Base-by-base conservation (phyloP, 2,329 filamentous ascomycete species). In the Epichloe gansuensis region DNA sequence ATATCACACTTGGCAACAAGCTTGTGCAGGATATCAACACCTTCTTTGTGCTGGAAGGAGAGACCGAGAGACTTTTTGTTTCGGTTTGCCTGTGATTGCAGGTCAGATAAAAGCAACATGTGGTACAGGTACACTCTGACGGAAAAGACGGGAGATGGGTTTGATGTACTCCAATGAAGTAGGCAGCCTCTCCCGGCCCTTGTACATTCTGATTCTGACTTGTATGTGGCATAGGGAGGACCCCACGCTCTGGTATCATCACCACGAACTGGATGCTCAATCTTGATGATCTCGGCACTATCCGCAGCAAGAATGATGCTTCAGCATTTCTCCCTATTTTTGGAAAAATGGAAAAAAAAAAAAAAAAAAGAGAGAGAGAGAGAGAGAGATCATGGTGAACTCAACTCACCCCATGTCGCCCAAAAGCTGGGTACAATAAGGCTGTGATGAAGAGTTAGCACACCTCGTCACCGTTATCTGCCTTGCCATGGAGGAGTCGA, bases 221-320 rank as follows among this genome's bases (percentile, higher is more conserved):
- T 80, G 66, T 95, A 94, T 50, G 80, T 74, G 7, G 93, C 93
- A 67, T 93, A 98, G 1, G 93, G 93, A 25, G 93, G 93, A 0
- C 93, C 93, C 93, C 93, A 98, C 49, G 91, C 91, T 62, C 93
- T 76, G 9, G 93, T 98, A 65, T 98, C 93, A 65, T 98, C 93
- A 39, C 88, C 93, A 53, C 88, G 80, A 5, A 82, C 82, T 4
- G 93, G 93, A 68, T 98, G 93, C 69, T 98, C 93, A 56, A 98
- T 81, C 70, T 98, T 98, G 71, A 98, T 95, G 35, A 98, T 83
- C 67, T 98, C 91, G 59, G 93, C 93, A 58, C 90, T 94, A 51
- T 44, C 13, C 7, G 41, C 3, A 31, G 44, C 35, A 41, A 38
- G 17, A 25, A 17, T 21, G 0, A 11, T 17, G 9, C 28, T 11